These are phyloP conservation scores for Silene vulgaris DNA, from an alignment of 179 eudicot genomes.

Conservation along the genomic window DNA sequence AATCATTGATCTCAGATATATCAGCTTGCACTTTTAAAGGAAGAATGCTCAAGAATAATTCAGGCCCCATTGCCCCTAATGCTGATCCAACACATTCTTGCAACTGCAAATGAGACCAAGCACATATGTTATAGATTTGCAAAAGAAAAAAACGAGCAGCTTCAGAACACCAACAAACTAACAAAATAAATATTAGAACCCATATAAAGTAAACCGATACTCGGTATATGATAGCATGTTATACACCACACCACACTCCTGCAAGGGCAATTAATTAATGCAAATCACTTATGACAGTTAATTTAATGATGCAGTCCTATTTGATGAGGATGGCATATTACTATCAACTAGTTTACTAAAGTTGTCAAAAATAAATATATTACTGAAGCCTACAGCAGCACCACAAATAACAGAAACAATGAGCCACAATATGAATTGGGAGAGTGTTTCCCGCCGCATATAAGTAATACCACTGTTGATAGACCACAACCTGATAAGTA, in stretches of 20 bases:
- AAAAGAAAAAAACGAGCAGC: neutral
- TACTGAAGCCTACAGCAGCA: neutral
- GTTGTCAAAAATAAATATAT: neutral
- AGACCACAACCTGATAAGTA: no score
- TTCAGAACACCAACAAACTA: neutral
- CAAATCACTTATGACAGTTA: neutral
- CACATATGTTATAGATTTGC: conserved; percentile 13
- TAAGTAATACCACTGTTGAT: neutral
- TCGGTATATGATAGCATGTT: neutral
- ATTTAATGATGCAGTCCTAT: neutral
- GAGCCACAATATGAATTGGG: neutral
- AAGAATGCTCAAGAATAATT: conserved; percentile 57
- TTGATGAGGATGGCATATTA: neutral
- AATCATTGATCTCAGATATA: conserved; percentile 63
- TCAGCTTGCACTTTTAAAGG: conserved; percentile 73
- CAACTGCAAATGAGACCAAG: conserved; percentile 47
- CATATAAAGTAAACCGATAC: neutral
- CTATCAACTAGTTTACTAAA: neutral
- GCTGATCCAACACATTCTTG: conserved; percentile 93
- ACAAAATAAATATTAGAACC: neutral
- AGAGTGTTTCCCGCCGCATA: neutral
- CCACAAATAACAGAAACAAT: neutral
- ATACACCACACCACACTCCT: conserved; percentile 6
- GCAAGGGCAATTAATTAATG: neutral
- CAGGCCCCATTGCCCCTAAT: conserved; percentile 91